Conservation (phyloP, 1,284 basidiomycete genomes). For the Pseudozyma hubeiensis region DNA sequence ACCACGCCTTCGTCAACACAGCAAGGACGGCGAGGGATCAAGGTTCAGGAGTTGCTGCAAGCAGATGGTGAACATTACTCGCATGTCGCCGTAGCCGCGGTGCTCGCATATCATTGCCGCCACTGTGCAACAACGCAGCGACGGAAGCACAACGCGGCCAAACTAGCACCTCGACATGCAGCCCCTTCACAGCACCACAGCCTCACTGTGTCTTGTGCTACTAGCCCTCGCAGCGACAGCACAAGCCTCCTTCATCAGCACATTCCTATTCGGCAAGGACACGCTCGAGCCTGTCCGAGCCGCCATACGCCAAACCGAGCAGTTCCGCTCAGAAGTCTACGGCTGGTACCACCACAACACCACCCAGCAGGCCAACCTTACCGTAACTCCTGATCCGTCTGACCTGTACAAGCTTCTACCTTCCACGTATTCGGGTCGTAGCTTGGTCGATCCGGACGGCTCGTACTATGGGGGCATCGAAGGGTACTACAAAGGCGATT, state of each 20-base stretch:
- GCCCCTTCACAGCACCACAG: not conserved
- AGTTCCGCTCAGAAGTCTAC: slow-evolving; percentile 21
- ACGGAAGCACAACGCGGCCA: too few relatives aligned
- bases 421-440: slow-evolving; percentile 9
- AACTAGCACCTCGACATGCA: not conserved
- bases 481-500: slow-evolving; percentile 48
- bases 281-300: slow-evolving; percentile 33
- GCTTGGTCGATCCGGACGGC: slow-evolving; percentile 20
- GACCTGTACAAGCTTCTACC: slow-evolving; percentile 27
- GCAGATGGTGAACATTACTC: too few relatives aligned
- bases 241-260: slow-evolving; percentile 18
- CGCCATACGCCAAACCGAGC: slow-evolving; percentile 28
- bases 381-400: slow-evolving; percentile 28
- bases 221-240: not conserved
- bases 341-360: slow-evolving; percentile 42
- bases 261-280: slow-evolving; percentile 31
- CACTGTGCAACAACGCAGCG: too few relatives aligned
- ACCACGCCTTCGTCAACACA: too few relatives aligned
- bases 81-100: too few relatives aligned
- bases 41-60: too few relatives aligned
- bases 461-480: slow-evolving; percentile 37
- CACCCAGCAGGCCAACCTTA: slow-evolving; percentile 39
- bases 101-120: too few relatives aligned
- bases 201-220: not conserved
- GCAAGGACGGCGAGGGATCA: too few relatives aligned